These are phyloP conservation scores for Cercospora sesami DNA, from an alignment of 2,329 filamentous ascomycete genomes.

Conservation along the genomic window DNA sequence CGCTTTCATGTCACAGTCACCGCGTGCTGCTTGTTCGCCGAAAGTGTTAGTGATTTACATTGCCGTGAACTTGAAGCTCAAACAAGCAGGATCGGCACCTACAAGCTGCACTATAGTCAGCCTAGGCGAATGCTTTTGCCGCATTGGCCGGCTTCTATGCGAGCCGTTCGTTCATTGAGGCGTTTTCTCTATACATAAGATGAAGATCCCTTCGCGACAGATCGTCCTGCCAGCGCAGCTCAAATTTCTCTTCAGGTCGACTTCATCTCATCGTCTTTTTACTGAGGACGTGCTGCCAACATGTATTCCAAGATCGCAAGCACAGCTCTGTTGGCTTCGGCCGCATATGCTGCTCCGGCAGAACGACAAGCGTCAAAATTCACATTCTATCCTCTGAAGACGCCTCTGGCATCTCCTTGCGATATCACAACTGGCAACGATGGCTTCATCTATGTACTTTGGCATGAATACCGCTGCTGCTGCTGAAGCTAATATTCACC, in stretches of 20 bases:
- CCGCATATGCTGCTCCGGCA: constrained; percentile 19
- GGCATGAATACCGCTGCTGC: background rate
- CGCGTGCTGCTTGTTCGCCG: background rate
- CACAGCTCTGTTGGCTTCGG: constrained; percentile 17
- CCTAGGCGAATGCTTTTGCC: constrained; percentile 15
- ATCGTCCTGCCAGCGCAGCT: background rate
- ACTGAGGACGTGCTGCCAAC: background rate
- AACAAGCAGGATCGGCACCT: constrained; percentile 6
- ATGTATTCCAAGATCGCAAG: constrained; percentile 21
- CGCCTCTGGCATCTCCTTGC: constrained; percentile 24
- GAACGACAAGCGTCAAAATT: constrained; percentile 24
- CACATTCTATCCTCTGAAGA: constrained; percentile 24
- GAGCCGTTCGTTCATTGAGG: background rate
- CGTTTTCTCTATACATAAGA: background rate
- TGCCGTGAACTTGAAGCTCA: constrained; percentile 4
- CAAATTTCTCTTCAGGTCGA: background rate
- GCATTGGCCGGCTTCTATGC: constrained; percentile 11
- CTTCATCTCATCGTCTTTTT: background rate
- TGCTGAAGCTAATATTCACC: background rate
- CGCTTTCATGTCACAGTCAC: background rate
- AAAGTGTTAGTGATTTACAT: constrained; percentile 8
- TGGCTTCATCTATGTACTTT: constrained; percentile 25
- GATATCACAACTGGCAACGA: constrained; percentile 26
- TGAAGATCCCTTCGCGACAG: constrained; percentile 5
- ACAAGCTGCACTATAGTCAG: background rate